Base-by-base conservation (phyloP, 495 filamentous ascomycete species). In the Immersiella caudata region DNA sequence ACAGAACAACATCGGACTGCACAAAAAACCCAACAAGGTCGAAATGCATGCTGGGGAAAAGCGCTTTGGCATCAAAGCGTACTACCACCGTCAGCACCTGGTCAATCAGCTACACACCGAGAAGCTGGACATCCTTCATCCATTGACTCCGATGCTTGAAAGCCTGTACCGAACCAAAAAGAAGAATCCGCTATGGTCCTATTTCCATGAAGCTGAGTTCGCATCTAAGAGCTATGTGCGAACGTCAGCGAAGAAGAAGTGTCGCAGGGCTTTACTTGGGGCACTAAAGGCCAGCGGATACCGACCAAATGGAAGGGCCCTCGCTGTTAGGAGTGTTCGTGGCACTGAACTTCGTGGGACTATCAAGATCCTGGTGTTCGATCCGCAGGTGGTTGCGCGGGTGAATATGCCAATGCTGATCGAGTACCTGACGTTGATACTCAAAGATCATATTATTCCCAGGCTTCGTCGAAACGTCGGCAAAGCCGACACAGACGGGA, bases 111-210 rank as follows among this genome's bases (percentile, higher is more conserved):
- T 14, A 4, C 40, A 46, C 40, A 2, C 11, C 11, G 40, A 46
- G 5, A 18, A 46, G 11, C 14, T 46, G 54, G 1, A 25, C 0
- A 27, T 9, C 1, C 54, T 75, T 62, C 79, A 80, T 46, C 75
- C 78, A 5, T 73, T 80, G 51, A 68, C 73, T 7, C 73, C 72
- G n/a, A 70, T 68, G 40, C 40, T 74, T 5, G 52, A 81, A 6
- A 22, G 70, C 2, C 55, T 70, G 21, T 78, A 79, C 66, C 61
- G 78, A 52, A 67, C 64, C 27, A 73, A 68, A 60, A 73, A 65
- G 55, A 58, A 74, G n/a, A 59, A 73, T 67, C 72, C 79, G 62
- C 70, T 90, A 7, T 90, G 87, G 88, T 82, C 81, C 78, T 76
- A 75, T 24, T 73, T 79, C 1, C 73, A 76, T 0, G 62, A 73